Evolutionary conservation across 108 stramenopile species (phyloP), one percentile per base, ranked within the genome.

Genomic region (Ochromonas danica): DNA sequence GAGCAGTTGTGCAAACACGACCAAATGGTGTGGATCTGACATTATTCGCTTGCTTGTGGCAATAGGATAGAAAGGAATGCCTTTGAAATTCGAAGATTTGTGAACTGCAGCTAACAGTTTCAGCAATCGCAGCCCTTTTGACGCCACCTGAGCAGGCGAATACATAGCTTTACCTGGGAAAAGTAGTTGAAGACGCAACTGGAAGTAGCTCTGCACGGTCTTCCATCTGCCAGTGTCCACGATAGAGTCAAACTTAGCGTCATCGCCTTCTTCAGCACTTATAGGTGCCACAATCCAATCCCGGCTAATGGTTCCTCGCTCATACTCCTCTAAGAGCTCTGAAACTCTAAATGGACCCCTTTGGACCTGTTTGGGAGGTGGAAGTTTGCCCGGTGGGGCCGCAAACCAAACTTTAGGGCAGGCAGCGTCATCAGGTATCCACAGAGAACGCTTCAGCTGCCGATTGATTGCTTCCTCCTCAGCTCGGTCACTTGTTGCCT

Each of bases 161-260:
- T 45, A 81, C 40, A 74, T 28, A 41, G 81, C 40, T 67, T 28
- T 62, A 1, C 75, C 2, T 42, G 62, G 72, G 72, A 38, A 1
- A 2, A 31, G 89, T 22, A 92, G 70, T 71, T 90, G 89, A 89
- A 90, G 89, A 1, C 90, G 87, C 14, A 92, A 80, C 71, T 92
- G 91, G 88, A 90, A 92, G 2, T 89, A 85, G 43, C 88, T 70
- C 43, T 89, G 84, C 3, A 92, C 65, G 61, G 85, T 71, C 57
- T 81, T 81, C 91, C 91, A 92, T 77, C 89, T 89, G 33, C 91
- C 91, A 0, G 91, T 92, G 80, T 92, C 91, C 67, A 92, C 90
- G 40, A 86, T 84, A 27, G 74, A 65, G 79, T 89, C 89, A 22
- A 83, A 79, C 14, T 83, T 79, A 28, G 70, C 72, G 51, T 42